Evolutionary conservation across 2,329 filamentous ascomycete species (phyloP).

Genomic region (Neodidymelliopsis sp.): DNA sequence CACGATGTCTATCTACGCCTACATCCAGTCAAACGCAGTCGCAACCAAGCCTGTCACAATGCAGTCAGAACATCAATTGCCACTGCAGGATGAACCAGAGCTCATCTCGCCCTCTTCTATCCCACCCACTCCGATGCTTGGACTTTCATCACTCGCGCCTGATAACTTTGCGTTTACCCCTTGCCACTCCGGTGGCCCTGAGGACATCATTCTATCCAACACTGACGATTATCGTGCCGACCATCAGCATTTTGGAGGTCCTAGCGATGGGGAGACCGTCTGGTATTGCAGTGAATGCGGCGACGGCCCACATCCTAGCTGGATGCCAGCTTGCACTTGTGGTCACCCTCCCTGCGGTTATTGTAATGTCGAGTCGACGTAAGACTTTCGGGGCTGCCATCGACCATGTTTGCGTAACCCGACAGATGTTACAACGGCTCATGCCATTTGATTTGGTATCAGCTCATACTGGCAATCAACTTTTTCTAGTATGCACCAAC

Average conservation of each 20-base stretch:
- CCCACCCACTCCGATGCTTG: not conserved
- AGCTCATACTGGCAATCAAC: not conserved
- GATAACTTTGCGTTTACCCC: not conserved
- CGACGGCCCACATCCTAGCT: slow-evolving; percentile 28
- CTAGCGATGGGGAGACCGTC: slow-evolving; percentile 11
- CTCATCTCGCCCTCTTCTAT: not conserved
- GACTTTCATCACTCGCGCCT: no score
- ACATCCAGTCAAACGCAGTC: no score
- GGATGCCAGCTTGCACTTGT: no score
- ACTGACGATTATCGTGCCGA: not conserved
- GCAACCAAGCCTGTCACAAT: no score
- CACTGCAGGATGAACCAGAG: no score
- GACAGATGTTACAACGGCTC: not conserved
- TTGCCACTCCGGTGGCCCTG: not conserved
- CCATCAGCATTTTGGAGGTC: not conserved
- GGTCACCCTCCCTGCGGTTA: no score
- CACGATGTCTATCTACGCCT: no score
- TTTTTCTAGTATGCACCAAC: not conserved
- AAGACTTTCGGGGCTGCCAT: slow-evolving; percentile 4
- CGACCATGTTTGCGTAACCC: not conserved
- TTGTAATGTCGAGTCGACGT: not conserved
- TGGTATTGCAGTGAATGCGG: slow-evolving; percentile 28
- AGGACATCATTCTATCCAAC: not conserved
- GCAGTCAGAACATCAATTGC: no score
- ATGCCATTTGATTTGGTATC: no score